phyloP scores from a whole-genome alignment of 345 rosid genomes.

The Rubroshorea leprosula region DNA sequence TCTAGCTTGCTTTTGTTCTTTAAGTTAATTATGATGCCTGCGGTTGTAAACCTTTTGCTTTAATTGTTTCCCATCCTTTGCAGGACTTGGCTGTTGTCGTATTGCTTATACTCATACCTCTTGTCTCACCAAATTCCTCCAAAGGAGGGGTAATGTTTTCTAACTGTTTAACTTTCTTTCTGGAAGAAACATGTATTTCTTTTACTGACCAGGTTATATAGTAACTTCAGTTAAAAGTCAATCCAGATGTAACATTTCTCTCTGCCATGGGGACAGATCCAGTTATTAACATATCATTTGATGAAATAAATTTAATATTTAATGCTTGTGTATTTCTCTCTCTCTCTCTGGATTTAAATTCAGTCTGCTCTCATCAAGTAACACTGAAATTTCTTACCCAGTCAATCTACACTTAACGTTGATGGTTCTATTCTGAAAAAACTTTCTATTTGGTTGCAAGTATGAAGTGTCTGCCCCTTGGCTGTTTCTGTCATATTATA shows the following conservation, averaged over 20 bases:
- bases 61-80: constrained; percentile 13
- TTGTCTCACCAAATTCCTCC: constrained; percentile 93
- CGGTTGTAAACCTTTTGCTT: constrained; percentile 4
- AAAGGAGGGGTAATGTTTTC: constrained; percentile 92
- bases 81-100: constrained; percentile 99
- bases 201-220: neutral
- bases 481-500: constrained; percentile 7
- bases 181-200: constrained; percentile 1
- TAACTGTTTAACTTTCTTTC: constrained; percentile 9
- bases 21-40: constrained; percentile 4
- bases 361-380: no score
- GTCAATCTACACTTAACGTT: no score
- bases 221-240: neutral
- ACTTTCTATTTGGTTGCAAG: neutral
- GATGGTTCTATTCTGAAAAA: neutral
- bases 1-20: constrained; percentile 6
- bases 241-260: neutral
- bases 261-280: neutral
- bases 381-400: no score
- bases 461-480: neutral
- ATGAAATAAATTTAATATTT: neutral
- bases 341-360: neutral
- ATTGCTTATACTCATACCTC: constrained; percentile 94
- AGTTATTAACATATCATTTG: neutral
- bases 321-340: neutral